Conservation (phyloP, 768 basidiomycete species). For the Lactarius trivialis region DNA sequence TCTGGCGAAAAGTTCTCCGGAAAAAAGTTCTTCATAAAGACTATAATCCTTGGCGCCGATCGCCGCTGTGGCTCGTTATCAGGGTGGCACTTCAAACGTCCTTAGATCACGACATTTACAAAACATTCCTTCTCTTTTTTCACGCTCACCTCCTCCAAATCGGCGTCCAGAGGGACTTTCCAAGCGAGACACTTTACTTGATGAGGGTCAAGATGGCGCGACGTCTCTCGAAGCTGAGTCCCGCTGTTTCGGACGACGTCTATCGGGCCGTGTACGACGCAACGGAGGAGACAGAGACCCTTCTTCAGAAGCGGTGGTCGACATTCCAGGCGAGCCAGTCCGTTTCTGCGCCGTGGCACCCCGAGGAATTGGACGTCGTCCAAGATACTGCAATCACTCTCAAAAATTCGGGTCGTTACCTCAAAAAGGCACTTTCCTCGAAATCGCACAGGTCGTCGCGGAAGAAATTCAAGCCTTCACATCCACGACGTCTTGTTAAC, state of each 20-base stretch:
- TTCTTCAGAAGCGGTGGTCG: neutral
- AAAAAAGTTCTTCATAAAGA: too few relatives aligned
- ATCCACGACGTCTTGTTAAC: neutral
- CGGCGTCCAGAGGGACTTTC: neutral
- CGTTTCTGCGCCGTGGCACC: neutral
- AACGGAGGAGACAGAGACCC: neutral
- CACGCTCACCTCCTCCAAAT: neutral
- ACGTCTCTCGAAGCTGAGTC: neutral
- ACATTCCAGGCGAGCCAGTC: neutral
- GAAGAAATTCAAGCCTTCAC: neutral
- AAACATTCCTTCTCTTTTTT: neutral
- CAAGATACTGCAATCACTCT: constrained; percentile 1
- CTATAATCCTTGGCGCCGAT: constrained; percentile 26
- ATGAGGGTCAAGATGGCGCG: neutral
- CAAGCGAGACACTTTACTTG: neutral
- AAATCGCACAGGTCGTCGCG: neutral
- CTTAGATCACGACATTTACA: neutral
- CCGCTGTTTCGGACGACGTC: neutral
- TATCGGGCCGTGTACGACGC: neutral
- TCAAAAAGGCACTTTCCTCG: neutral
- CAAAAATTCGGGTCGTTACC: neutral
- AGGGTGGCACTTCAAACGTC: constrained; percentile 36
- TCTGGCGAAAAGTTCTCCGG: too few relatives aligned
- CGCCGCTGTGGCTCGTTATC: neutral
- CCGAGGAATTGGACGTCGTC: neutral